Percentiles rank a stretch among this genome's conserved stretches.
phyloP scores from a whole-genome alignment of 805 yeast genomes.

The Cyberlindnera maclurae region DNA sequence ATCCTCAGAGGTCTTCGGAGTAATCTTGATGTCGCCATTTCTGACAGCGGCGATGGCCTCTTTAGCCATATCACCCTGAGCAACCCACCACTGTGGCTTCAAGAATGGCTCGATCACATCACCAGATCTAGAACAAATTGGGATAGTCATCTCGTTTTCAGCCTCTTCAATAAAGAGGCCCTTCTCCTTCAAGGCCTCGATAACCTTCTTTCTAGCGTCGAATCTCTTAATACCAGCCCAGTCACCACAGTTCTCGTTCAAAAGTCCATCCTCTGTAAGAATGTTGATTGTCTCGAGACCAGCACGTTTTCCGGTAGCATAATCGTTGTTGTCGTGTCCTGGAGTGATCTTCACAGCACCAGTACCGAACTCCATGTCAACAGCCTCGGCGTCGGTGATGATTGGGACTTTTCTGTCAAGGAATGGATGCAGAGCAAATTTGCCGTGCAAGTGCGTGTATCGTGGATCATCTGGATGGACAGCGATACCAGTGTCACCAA shows the following conservation, averaged over 20 bases:
- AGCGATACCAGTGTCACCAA: conserved; percentile 97
- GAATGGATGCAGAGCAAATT: conserved; percentile 86
- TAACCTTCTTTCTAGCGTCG: conserved; percentile 83
- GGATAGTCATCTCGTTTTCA: conserved; percentile 94
- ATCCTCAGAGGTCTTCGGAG: conserved; percentile 84
- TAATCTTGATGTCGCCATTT: conserved; percentile 70
- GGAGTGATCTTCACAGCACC: conserved; percentile 99
- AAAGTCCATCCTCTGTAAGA: conserved; percentile 82
- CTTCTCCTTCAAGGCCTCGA: conserved; percentile 66
- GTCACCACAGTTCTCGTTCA: conserved; percentile 91
- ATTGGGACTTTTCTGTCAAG: conserved; percentile 81
- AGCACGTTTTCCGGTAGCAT: conserved; percentile 92
- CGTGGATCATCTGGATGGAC: conserved; percentile 94
- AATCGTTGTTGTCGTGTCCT: conserved; percentile 97
- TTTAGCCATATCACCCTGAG: conserved; percentile 81
- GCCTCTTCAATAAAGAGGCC: conserved; percentile 78
- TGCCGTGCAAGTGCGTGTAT: conserved; percentile 92
- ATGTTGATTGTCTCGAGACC: conserved; percentile 83
- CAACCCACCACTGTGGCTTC: conserved; percentile 99
- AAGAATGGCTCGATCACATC: conserved; percentile 93
- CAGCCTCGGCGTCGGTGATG: conserved; percentile 85
- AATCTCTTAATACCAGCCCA: conserved; percentile 90
- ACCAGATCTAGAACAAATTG: conserved; percentile 92
- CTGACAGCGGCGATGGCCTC: conserved; percentile 82
- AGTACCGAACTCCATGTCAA: conserved; percentile 98